A percentile compares a stretch with the other conserved stretches of the same genome.
Evolutionary conservation across 2,329 filamentous ascomycete species (phyloP).

Genomic region (Penicillium sp.): DNA sequence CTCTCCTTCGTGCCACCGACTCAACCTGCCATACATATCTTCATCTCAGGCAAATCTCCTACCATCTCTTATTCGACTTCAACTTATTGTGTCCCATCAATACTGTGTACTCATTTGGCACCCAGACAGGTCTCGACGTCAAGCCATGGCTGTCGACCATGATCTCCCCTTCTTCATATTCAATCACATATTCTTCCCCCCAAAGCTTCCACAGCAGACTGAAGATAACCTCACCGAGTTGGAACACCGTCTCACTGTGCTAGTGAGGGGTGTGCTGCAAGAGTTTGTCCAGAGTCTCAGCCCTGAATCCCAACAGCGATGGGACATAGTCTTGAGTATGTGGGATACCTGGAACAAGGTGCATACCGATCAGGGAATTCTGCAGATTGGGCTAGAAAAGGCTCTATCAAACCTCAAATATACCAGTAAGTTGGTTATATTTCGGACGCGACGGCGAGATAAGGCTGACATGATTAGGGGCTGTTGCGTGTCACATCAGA

Average conservation of each 20-base stretch:
- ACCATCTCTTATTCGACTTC: too few species aligned
- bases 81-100: too few species aligned
- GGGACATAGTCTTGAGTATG: not conserved
- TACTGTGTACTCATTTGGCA: too few species aligned
- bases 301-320: not conserved
- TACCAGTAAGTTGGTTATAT: not conserved
- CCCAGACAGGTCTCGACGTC: not conserved
- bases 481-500: not conserved
- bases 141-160: not conserved
- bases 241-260: slow-evolving; percentile 15
- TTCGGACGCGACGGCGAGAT: not conserved
- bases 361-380: not conserved
- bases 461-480: not conserved
- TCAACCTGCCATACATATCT: too few species aligned
- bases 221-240: not conserved
- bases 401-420: not conserved
- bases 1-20: too few species aligned
- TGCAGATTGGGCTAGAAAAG: not conserved
- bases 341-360: not conserved
- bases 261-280: not conserved
- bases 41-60: too few species aligned
- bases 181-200: not conserved
- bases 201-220: not conserved
- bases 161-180: not conserved
- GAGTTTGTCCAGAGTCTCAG: not conserved